Evolutionary conservation across 2,329 filamentous ascomycete species (phyloP).

Genomic region (Cryphonectria parasitica): DNA sequence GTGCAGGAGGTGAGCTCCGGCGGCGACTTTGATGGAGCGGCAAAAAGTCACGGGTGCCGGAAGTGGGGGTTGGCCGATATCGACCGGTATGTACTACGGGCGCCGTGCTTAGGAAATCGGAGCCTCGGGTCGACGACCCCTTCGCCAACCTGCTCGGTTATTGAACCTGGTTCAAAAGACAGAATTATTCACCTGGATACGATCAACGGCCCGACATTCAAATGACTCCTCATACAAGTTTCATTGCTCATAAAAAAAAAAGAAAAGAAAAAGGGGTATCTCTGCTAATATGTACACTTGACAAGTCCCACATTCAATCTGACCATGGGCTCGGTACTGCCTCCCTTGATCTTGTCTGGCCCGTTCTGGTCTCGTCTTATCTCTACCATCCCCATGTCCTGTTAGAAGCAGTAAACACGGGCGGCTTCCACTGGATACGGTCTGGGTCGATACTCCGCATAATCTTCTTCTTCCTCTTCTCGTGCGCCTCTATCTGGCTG

Average conservation of each 20-base stretch:
- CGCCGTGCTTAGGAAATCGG: neutral
- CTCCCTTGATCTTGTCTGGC: too few relatives aligned
- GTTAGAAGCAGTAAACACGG: slow-evolving; percentile 86
- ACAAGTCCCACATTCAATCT: neutral
- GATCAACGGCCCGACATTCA: neutral
- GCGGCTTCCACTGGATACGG: slow-evolving; percentile 91
- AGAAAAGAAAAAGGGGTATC: slow-evolving; percentile 31
- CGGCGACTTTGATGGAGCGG: neutral
- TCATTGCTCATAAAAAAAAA: slow-evolving; percentile 25
- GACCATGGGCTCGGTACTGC: neutral
- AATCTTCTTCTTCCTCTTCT: slow-evolving; percentile 84
- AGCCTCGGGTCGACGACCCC: neutral
- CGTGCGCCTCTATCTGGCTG: slow-evolving; percentile 75
- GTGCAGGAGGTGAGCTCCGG: neutral
- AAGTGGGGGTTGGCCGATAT: neutral
- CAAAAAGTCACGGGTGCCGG: neutral
- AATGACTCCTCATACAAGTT: neutral
- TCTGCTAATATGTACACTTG: slow-evolving; percentile 2
- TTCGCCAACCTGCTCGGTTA: neutral
- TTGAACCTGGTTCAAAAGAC: too few relatives aligned
- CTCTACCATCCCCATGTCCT: slow-evolving; percentile 92
- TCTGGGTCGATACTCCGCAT: slow-evolving; percentile 74
- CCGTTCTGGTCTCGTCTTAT: too few relatives aligned
- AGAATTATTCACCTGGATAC: neutral
- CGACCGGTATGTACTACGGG: neutral